Base-by-base conservation (phyloP, 257 asterid species). In the Verbascum thapsus region DNA sequence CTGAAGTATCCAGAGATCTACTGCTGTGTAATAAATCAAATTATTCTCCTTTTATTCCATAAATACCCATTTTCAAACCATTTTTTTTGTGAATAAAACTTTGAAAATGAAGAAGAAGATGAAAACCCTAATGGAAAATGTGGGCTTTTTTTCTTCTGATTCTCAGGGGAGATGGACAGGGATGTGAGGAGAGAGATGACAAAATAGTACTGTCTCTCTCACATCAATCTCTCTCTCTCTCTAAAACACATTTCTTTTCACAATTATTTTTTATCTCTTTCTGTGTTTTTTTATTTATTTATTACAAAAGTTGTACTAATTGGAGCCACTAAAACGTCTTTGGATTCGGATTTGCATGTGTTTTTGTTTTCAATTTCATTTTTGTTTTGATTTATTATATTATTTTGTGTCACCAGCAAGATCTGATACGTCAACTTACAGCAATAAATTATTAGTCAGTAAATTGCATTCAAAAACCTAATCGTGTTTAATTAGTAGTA, bases 1-100 rank as follows among this genome's bases (percentile, higher is more conserved):
- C 79, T 69, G 64, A 70, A 72, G 70, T 66, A 56, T 51, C 55
- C 26, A 69, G 64, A 74, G 85, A 82, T 85, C 85, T 72, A 61
- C 23, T 44, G 58, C 48, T 17, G 53, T 12, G 47, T 17, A 13
- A 60, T 23, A 71, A 51, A 32, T 32, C 58, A 53, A 59, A 64
- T 40, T 35, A 41, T 2, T 11, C 51, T n/a, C 34, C 69, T 57
- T 67, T 48, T 1, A 7, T 8, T 34, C 40, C 48, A 40, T 63
- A 42, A 57, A 58, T 19, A 7, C 10, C 15, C 3, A 61, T 22
- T 22, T 49, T 48, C 55, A 50, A 52, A 17, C n/a, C n/a, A n/a
- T 7, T 13, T 48, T 56, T 63, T 39, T 55, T 49, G 7, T 53
- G 16, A 23, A 39, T 30, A 17, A 32, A 23, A 39, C n/a, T n/a